phyloP scores from a whole-genome alignment of 2,329 filamentous ascomycete genomes.

The Mollisia scopiformis region DNA sequence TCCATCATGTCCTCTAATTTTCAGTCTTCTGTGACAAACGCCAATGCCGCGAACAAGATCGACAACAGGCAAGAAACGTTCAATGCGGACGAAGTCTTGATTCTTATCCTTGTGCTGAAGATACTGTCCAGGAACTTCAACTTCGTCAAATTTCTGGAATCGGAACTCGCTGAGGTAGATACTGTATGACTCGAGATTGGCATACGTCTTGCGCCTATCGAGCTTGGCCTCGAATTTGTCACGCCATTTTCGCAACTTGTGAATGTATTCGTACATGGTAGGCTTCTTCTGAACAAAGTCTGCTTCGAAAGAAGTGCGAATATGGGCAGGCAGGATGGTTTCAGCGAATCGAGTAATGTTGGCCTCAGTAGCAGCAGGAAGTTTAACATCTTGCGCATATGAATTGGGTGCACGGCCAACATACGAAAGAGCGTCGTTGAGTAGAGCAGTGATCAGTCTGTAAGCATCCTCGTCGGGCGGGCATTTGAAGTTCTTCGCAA shows the following conservation, averaged over 20 bases:
- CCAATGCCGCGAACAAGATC: conserved; percentile 90
- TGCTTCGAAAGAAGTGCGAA: conserved; percentile 94
- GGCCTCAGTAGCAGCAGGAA: conserved; percentile 86
- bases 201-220: conserved; percentile 64
- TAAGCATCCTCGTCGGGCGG: conserved; percentile 98
- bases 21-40: conserved; percentile 88
- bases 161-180: conserved; percentile 94
- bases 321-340: conserved; percentile 91
- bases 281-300: conserved; percentile 96
- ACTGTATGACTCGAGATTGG: conserved; percentile 76
- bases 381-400: conserved; percentile 88
- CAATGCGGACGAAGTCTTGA: conserved; percentile 96
- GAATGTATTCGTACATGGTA: conserved; percentile 98
- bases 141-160: conserved; percentile 97
- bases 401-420: conserved; percentile 85
- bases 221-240: conserved; percentile 98
- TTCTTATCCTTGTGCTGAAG: conserved; percentile 98
- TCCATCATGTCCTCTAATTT: conserved; percentile 96
- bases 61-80: conserved; percentile 93
- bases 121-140: conserved; percentile 97
- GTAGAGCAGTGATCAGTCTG: conserved; percentile 90
- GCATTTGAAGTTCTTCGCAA: conserved; percentile 99
- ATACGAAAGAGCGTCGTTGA: conserved; percentile 94
- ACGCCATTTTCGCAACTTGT: conserved; percentile 92
- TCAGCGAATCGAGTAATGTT: conserved; percentile 98